Evolutionary conservation across 2,329 filamentous ascomycete species (phyloP).

Genomic region (Venturia effusa): DNA sequence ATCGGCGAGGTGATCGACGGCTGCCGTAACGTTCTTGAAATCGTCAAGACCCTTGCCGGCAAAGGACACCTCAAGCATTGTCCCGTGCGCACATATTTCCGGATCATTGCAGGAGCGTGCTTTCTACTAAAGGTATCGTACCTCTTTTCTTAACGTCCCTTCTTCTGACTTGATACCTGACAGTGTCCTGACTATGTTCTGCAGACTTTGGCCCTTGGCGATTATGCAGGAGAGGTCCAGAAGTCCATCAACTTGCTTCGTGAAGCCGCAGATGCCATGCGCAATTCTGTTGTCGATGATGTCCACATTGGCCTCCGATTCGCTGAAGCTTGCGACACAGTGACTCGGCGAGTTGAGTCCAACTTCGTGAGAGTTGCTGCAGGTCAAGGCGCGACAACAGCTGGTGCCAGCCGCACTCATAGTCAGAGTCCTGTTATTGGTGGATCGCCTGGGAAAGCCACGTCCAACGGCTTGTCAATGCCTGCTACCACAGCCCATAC

Average conservation of each 20-base stretch:
- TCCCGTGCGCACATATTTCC: slow-evolving; percentile 74
- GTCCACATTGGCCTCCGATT: slow-evolving; percentile 79
- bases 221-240: slow-evolving; percentile 66
- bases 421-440: not conserved
- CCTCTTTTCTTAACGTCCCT: not conserved
- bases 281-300: slow-evolving; percentile 72
- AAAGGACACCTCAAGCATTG: slow-evolving; percentile 71
- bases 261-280: slow-evolving; percentile 59
- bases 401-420: slow-evolving; percentile 16
- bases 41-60: slow-evolving; percentile 64
- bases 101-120: slow-evolving; percentile 77
- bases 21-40: slow-evolving; percentile 63
- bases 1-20: slow-evolving; percentile 65
- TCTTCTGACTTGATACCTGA: not conserved
- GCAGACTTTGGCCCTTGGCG: slow-evolving; percentile 65
- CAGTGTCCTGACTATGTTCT: not conserved
- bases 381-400: slow-evolving; percentile 32
- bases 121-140: slow-evolving; percentile 58
- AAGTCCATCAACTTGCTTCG: slow-evolving; percentile 67
- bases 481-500: not conserved
- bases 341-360: slow-evolving; percentile 63
- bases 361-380: slow-evolving; percentile 54
- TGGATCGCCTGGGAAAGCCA: not conserved
- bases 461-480: not conserved
- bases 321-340: slow-evolving; percentile 67